These are phyloP conservation scores for Dioszegia hungarica DNA, from an alignment of 768 basidiomycete genomes.

Conservation along the genomic window DNA sequence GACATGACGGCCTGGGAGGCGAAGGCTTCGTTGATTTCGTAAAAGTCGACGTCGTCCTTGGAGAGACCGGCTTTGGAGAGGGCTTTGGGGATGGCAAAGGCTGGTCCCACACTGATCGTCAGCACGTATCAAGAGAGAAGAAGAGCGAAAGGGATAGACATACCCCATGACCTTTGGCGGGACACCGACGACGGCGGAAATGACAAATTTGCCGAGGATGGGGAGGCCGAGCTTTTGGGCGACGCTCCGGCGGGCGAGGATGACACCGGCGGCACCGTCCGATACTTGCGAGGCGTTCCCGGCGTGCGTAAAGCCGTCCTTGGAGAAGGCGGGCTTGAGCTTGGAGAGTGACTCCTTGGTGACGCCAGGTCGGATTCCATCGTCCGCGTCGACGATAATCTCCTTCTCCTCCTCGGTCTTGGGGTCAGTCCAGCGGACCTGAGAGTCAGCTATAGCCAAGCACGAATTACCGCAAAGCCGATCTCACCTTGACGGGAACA, in stretches of 20 bases:
- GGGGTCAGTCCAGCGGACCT: conserved; percentile 53
- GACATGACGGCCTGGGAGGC: conserved; percentile 83
- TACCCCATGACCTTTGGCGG: conserved; percentile 43
- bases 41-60: conserved; percentile 51
- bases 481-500: conserved; percentile 63
- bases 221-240: conserved; percentile 73
- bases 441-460: background rate
- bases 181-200: conserved; percentile 68
- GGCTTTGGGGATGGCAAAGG: conserved; percentile 73
- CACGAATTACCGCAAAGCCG: background rate
- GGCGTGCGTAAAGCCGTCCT: conserved; percentile 53
- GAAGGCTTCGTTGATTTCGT: conserved; percentile 61
- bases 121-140: background rate
- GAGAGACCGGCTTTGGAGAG: conserved; percentile 64
- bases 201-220: conserved; percentile 77
- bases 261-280: conserved; percentile 82
- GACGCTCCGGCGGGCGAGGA: conserved; percentile 71
- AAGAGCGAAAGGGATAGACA: conserved; percentile 7
- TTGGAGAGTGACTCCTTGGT: conserved; percentile 68
- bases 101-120: conserved; percentile 60
- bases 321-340: conserved; percentile 75
- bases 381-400: conserved; percentile 64
- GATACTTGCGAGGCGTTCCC: conserved; percentile 60
- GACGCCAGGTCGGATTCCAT: conserved; percentile 80
- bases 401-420: conserved; percentile 57